phyloP scores from a whole-genome alignment of 2,329 filamentous ascomycete species.

The Epichloe sp. region DNA sequence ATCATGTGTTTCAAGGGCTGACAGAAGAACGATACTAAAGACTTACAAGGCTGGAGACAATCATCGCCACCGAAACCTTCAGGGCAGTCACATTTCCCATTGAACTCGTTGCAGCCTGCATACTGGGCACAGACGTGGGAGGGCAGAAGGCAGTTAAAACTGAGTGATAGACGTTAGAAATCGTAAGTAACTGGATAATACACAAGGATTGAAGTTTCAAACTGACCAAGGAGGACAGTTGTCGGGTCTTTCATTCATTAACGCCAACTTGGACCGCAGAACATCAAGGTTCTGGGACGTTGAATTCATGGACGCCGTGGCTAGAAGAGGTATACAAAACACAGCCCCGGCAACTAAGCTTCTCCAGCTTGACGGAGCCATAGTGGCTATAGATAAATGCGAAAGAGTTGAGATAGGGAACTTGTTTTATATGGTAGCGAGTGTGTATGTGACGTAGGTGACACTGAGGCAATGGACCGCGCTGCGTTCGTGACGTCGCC shows the following conservation, averaged over 20 bases:
- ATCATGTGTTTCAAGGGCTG: not conserved
- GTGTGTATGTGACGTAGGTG: too few relatives aligned
- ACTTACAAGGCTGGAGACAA: conserved; percentile 66
- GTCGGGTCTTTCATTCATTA: conserved; percentile 60
- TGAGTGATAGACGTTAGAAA: conserved; percentile 23
- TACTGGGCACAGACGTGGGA: conserved; percentile 88
- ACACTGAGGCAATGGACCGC: too few relatives aligned
- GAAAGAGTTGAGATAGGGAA: conserved; percentile 5
- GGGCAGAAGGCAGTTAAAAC: conserved; percentile 96
- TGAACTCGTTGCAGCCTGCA: conserved; percentile 75
- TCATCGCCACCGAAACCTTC: conserved; percentile 89
- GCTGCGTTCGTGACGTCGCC: conserved; percentile 1
- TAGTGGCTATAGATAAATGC: conserved; percentile 15
- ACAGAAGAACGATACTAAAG: not conserved
- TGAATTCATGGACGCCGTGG: conserved; percentile 29
- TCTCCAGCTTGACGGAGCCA: conserved; percentile 26
- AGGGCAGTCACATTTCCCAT: conserved; percentile 86
- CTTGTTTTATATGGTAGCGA: too few relatives aligned
- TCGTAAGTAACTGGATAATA: conserved; percentile 6
- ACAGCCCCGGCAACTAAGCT: conserved; percentile 27
- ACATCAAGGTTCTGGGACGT: conserved; percentile 50
- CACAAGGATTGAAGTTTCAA: not conserved
- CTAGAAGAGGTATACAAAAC: conserved; percentile 26
- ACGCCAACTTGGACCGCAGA: conserved; percentile 51
- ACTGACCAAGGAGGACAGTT: conserved; percentile 66